Evolutionary conservation across 345 rosid species (phyloP).

Genomic region (Gossypium sturtianum): DNA sequence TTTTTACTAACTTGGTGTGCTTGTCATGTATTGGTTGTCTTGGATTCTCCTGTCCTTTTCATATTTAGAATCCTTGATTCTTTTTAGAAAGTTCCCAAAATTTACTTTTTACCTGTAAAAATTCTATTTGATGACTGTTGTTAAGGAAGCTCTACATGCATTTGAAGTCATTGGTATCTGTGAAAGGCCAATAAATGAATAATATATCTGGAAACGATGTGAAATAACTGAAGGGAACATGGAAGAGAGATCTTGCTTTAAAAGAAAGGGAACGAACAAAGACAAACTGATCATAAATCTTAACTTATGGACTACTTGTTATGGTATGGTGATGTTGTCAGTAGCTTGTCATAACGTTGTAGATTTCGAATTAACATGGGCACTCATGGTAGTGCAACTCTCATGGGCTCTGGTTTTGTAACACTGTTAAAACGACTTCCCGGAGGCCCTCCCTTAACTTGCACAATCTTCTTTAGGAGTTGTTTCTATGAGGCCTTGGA

Average conservation of each 20-base stretch:
- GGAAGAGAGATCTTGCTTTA: neutral
- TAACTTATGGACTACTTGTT: too few relatives aligned
- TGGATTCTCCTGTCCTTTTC: neutral
- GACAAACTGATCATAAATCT: too few relatives aligned
- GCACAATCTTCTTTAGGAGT: neutral
- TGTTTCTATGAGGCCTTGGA: neutral
- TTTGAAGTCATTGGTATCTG: neutral
- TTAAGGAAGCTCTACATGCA: constrained; percentile 9
- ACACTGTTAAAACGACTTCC: neutral
- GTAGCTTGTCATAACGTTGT: neutral
- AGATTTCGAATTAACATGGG: neutral
- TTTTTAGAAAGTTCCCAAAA: neutral
- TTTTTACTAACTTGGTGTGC: neutral
- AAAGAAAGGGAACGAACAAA: too few relatives aligned
- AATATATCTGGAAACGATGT: neutral
- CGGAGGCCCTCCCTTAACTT: neutral
- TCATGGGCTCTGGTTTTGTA: neutral
- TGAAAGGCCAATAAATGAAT: neutral
- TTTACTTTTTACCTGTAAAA: neutral
- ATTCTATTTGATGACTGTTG: neutral
- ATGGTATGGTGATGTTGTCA: too few relatives aligned
- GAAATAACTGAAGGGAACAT: neutral
- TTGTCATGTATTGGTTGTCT: neutral
- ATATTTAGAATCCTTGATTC: constrained; percentile 8
- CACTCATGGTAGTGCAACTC: neutral